Evolutionary conservation across 192 early-diverging fungal species (phyloP).

Genomic region (Backusella sp.): DNA sequence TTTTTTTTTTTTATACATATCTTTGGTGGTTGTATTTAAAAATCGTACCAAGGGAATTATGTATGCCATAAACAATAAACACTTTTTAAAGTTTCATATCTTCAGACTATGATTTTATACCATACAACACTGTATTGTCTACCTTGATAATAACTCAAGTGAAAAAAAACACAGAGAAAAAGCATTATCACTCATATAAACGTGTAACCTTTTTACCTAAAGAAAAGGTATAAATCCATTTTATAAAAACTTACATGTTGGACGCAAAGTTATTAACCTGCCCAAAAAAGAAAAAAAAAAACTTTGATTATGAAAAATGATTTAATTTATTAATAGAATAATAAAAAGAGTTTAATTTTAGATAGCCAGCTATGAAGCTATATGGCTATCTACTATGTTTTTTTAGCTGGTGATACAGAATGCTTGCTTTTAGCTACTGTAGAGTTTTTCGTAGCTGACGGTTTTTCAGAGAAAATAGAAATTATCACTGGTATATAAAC

Average conservation of each 20-base stretch:
- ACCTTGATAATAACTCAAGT: not conserved
- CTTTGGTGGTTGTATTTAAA: conserved; percentile 2
- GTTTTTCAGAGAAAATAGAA: not conserved
- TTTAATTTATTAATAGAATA: not conserved
- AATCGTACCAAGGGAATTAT: not conserved
- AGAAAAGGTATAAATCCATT: not conserved
- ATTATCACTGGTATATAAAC: not conserved
- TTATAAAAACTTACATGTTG: not conserved
- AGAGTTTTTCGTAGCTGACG: not conserved
- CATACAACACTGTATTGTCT: not conserved
- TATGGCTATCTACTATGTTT: not conserved
- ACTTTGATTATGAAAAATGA: not conserved
- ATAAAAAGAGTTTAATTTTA: not conserved
- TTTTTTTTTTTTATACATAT: not conserved
- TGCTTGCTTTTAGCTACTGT: not conserved
- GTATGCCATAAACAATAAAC: not conserved
- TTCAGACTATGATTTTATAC: not conserved
- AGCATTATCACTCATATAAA: too few relatives aligned
- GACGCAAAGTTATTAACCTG: not conserved
- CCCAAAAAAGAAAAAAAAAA: not conserved
- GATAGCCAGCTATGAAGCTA: not conserved
- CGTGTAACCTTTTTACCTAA: not conserved
- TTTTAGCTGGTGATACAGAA: not conserved
- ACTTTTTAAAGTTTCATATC: not conserved
- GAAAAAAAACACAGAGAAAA: not conserved